These are phyloP conservation scores for Cladophialophora exuberans DNA, from an alignment of 2,329 filamentous ascomycete species.

Conservation along the genomic window DNA sequence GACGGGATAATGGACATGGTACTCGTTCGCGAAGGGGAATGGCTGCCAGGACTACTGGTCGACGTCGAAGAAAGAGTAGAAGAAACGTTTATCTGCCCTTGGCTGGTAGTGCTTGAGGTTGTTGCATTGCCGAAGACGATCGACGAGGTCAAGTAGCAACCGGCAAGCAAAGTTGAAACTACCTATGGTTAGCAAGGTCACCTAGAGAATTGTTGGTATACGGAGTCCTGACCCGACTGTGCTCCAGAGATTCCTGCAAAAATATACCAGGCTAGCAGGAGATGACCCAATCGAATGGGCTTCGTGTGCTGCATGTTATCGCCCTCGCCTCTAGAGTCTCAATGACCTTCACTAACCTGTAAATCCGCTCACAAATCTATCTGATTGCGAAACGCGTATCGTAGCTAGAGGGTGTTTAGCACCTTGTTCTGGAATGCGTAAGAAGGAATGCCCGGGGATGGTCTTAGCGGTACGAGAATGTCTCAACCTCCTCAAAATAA, in stretches of 20 bases:
- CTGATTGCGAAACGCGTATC: not conserved
- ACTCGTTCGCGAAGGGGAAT: not conserved
- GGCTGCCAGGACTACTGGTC: not conserved
- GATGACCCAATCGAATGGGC: not conserved
- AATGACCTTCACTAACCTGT: constrained; percentile 8
- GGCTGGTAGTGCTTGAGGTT: not conserved
- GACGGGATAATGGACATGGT: not conserved
- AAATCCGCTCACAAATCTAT: not conserved
- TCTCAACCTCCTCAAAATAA: not conserved
- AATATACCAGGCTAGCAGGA: constrained; percentile 9
- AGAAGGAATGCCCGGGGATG: constrained; percentile 16
- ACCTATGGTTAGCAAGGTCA: not conserved
- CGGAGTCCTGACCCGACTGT: constrained; percentile 15
- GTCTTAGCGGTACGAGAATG: constrained; percentile 14
- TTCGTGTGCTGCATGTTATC: constrained; percentile 17
- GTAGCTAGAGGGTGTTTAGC: not conserved
- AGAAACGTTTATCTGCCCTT: not conserved
- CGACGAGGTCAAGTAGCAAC: constrained; percentile 23
- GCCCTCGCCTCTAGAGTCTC: not conserved
- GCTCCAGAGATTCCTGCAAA: constrained; percentile 6
- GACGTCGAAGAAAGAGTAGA: not conserved
- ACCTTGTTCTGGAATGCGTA: constrained; percentile 17
- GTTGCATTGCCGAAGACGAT: constrained; percentile 20
- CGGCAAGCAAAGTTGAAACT: constrained; percentile 10
- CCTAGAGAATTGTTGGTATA: no score